Base-by-base conservation (phyloP, 768 basidiomycete species). In the Tricholoma flavovirens region DNA sequence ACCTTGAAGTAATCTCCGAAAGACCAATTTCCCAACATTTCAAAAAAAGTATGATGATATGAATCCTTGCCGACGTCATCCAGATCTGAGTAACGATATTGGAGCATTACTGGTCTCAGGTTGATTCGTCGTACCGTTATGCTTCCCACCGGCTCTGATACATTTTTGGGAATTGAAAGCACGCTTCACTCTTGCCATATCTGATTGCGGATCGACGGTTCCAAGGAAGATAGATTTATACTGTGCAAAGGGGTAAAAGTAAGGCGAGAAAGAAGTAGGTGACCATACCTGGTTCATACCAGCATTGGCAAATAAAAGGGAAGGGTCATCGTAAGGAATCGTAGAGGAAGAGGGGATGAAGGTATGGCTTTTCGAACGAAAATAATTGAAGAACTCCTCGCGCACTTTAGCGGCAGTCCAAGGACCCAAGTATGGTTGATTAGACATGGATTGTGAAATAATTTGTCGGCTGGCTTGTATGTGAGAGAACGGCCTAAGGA, bases 1-100 rank as follows among this genome's bases (percentile, higher is more conserved):
- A 84, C 95, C 84, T 99, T 99, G 85, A 99, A 99, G 77, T 99
- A 99, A 71, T 99, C 95, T 0, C 97, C 97, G 63, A 98, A 99
- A 4, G 95, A 98, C 97, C 97, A 99, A 71, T 99, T 99, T 36
- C 97, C 97, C 60, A 99, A 74, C 97, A 99, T 99, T 74, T 99
- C 97, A 66, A 99, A 99, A 75, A 96, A 95, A 1, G 93, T 97
- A 67, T 96, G 90, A 66, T 98, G 96, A 70, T 98, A 98, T 2
- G 93, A 95, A 69, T 98, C 97, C 72, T 94, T 96, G 36, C 97
- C 97, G 56, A 99, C 97, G 72, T 99, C 97, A 68, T 99, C 97
- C 56, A 99, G 80, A 73, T 99, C 97, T 98, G 30, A 32, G 14
- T 42, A 42, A 26, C 29, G 8, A 15, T 26, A 51, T 50, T 51